Evolutionary conservation across 768 basidiomycete species (phyloP).

Genomic region (Russula earlei): DNA sequence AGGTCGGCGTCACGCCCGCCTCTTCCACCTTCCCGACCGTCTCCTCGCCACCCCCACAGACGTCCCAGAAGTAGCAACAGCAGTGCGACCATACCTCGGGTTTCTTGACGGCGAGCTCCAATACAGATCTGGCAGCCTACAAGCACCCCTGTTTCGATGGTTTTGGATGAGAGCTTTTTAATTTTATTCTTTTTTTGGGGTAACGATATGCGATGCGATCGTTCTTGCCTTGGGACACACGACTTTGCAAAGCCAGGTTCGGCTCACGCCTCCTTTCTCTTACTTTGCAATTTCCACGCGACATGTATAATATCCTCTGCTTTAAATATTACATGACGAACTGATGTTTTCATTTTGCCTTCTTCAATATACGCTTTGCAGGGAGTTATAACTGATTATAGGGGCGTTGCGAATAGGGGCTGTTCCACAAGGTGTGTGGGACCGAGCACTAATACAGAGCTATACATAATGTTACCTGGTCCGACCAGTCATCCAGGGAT

Average conservation of each 20-base stretch:
- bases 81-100: too few species aligned
- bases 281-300: not conserved
- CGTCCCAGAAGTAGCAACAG: too few species aligned
- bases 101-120: too few species aligned
- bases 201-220: not conserved
- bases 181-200: not conserved
- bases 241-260: not conserved
- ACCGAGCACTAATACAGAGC: too few species aligned
- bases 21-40: too few species aligned
- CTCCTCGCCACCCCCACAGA: too few species aligned
- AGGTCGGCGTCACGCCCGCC: too few species aligned
- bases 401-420: not conserved
- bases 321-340: not conserved
- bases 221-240: not conserved
- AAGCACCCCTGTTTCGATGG: not conserved
- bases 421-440: too few species aligned
- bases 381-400: not conserved
- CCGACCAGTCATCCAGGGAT: not conserved
- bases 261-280: not conserved
- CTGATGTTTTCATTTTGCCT: not conserved
- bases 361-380: not conserved
- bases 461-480: not conserved
- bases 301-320: conserved; percentile 5
- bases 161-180: not conserved
- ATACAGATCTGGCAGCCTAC: too few species aligned